These are phyloP conservation scores for Alternaria infectoria DNA, from an alignment of 2,329 filamentous ascomycete genomes.

Conservation along the genomic window DNA sequence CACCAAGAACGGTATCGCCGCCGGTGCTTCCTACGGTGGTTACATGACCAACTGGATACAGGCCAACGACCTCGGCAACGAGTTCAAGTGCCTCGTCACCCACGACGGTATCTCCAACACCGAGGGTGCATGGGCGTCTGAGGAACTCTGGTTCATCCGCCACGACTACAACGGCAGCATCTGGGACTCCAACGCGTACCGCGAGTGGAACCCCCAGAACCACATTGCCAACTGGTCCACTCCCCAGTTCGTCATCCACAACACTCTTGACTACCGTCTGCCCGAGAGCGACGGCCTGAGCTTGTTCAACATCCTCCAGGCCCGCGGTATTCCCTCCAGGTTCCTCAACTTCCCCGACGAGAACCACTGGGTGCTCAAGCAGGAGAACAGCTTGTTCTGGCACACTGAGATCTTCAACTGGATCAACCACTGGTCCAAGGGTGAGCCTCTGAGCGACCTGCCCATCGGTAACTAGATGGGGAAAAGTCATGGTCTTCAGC, in stretches of 20 bases:
- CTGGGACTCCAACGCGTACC: constrained; percentile 53
- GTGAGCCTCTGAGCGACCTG: constrained; percentile 34
- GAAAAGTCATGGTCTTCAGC: background rate
- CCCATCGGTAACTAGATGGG: constrained; percentile 36
- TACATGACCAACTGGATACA: constrained; percentile 79
- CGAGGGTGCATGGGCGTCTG: constrained; percentile 52
- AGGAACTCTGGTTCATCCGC: constrained; percentile 60
- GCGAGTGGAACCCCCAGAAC: constrained; percentile 63
- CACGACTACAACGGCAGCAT: constrained; percentile 51
- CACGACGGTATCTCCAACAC: constrained; percentile 83
- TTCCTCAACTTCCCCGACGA: constrained; percentile 83
- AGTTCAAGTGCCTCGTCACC: constrained; percentile 86
- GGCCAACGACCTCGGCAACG: constrained; percentile 78
- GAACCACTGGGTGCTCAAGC: constrained; percentile 82
- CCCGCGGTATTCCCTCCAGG: constrained; percentile 74
- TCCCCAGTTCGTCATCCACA: constrained; percentile 89
- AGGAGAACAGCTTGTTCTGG: constrained; percentile 92
- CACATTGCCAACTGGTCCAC: constrained; percentile 76
- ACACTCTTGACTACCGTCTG: constrained; percentile 86
- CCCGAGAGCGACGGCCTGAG: constrained; percentile 83
- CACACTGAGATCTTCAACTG: constrained; percentile 63
- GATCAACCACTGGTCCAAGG: constrained; percentile 48
- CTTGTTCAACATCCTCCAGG: constrained; percentile 86
- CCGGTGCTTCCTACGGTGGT: constrained; percentile 65
- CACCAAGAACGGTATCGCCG: constrained; percentile 71